Percentiles rank a stretch among this genome's conserved stretches.
Conservation (phyloP, 345 rosid genomes). For the Viola odorata region DNA sequence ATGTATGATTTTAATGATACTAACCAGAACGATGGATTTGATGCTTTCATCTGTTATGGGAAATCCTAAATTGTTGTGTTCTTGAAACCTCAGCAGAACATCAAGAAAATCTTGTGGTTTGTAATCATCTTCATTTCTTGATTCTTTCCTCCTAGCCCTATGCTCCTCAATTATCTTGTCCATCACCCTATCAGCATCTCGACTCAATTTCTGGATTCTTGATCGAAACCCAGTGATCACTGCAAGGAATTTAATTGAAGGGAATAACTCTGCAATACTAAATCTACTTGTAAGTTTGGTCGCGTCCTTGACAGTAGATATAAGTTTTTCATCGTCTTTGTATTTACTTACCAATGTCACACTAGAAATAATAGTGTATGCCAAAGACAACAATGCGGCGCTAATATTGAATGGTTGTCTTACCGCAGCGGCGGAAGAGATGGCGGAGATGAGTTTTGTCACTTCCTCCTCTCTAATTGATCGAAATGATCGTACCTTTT, state of each 20-base stretch:
- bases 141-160: not conserved
- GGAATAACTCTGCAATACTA: not conserved
- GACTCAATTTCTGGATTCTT: not conserved
- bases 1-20: too few relatives aligned
- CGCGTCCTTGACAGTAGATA: not conserved
- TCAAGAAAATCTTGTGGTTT: not conserved
- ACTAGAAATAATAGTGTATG: not conserved
- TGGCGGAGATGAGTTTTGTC: not conserved
- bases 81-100: conserved; percentile 1
- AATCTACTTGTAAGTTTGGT: too few relatives aligned
- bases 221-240: not conserved
- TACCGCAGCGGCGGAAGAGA: not conserved
- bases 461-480: not conserved
- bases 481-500: not conserved
- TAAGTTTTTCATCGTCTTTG: not conserved
- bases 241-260: not conserved
- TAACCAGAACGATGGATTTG: conserved; percentile 1
- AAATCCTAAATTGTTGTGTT: not conserved
- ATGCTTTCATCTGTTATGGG: not conserved
- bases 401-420: not conserved
- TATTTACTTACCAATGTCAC: not conserved
- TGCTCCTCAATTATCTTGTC: not conserved
- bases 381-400: not conserved
- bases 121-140: too few relatives aligned
- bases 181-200: not conserved